Base-by-base conservation (phyloP, 2,329 filamentous ascomycete genomes). In the Fusarium sarcochroum region DNA sequence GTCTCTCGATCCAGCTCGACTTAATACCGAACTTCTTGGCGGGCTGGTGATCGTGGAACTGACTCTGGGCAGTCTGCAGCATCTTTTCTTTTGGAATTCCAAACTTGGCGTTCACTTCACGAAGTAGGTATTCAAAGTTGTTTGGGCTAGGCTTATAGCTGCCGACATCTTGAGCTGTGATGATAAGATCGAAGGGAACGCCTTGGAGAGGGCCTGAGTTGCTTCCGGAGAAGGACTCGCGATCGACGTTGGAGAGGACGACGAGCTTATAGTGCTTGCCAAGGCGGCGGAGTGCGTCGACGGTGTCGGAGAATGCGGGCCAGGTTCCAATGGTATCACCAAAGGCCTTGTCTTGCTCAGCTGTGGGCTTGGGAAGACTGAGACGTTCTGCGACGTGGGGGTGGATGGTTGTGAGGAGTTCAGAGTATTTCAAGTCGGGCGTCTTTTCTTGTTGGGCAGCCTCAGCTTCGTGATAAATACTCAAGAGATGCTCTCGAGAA, bases 101-200 rank as follows among this genome's bases (percentile, higher is more conserved):
- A 70, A 91, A 88, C n/a, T 83, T 81, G 2, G 79, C 72, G 71
- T 85, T 63, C 3, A 87, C 85, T 47, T 86, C 80, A 13, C 80
- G 76, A 6, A 93, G 75, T 83, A 93, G 82, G 73, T 89, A 88
- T 57, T 87, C 83, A 60, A 93, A 93, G 66, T 93, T 93, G 51
- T 80, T 79, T 30, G 81, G 72, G 68, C 89, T 83, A 0, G 91
- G 91, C 79, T 93, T 94, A 75, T 93, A 93, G 15, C 83, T 86
- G 0, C 91, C 90, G 27, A 93, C 86, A 40, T 92, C 89, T 75
- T 93, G 83, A 0, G 91, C 91, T 0, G 90, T 93, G 73, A 90
- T 85, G 37, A 92, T 79, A 5, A 85, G 82, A 70, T 91, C 89
- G 71, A 93, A 85, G 2, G 81, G 69, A 23, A 85, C 80, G 2